Percentiles rank a stretch among this genome's conserved stretches.
Conservation (phyloP, 139 green algal species). For the Trebouxia sp. region DNA sequence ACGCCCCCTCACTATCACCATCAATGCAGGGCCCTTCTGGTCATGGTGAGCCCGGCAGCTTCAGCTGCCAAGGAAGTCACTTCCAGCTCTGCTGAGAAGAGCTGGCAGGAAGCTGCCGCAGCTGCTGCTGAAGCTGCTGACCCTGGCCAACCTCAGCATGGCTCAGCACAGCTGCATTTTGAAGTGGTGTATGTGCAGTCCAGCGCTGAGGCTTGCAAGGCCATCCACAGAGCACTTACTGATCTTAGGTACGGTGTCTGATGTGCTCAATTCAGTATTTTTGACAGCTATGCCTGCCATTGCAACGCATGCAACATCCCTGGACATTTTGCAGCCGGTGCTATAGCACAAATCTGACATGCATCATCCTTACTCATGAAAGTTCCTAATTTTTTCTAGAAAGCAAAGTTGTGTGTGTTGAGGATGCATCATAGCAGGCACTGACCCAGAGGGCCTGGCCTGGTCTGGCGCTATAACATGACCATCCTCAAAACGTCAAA, state of each 20-base stretch:
- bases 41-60: conserved; percentile 60
- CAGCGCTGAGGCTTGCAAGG: conserved; percentile 47
- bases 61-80: conserved; percentile 40
- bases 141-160: background rate
- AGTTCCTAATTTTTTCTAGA: too few species aligned
- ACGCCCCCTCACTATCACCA: background rate
- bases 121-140: background rate
- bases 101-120: conserved; percentile 33
- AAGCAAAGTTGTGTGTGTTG: too few species aligned
- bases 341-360: background rate
- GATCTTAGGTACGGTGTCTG: background rate
- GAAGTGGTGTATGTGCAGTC: conserved; percentile 71
- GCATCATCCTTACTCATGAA: background rate
- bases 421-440: conserved; percentile 1
- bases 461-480: too few species aligned
- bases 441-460: too few species aligned
- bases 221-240: conserved; percentile 58
- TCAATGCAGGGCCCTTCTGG: conserved; percentile 44
- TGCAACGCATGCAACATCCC: background rate
- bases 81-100: conserved; percentile 22
- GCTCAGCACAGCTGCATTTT: conserved; percentile 41
- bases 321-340: background rate
- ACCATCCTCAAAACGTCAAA: too few species aligned
- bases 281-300: background rate
- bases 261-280: background rate